Evolutionary conservation across 257 asterid genomes (phyloP), one percentile per base, ranked within the genome.

Genomic region (Jacaranda copaia): DNA sequence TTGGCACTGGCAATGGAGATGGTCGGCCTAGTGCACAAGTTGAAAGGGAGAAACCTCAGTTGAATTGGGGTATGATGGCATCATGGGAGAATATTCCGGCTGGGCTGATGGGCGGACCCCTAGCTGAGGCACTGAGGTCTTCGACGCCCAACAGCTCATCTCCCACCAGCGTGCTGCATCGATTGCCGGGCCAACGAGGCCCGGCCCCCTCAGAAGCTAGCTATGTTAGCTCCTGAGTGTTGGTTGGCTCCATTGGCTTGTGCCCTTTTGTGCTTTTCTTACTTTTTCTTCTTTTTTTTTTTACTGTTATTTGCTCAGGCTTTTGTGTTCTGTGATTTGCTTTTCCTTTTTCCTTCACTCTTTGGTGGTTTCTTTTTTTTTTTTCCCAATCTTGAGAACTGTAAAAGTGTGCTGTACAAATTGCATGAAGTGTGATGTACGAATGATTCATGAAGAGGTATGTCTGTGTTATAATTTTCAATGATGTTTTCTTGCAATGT

Each of bases 101-200:
- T 10, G 81, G 87, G 12, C 78, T 97, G 4, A 83, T 91, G 91
- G 94, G 97, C 0, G 98, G 97, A 6, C 98, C 99, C 25, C 81
- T 95, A 19, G 99, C 96, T 0, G 99, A 95, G 89, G 99, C 96
- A 4, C 58, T 95, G 81, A 80, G 97, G 73, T 91, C 94, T 0
- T 91, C 97, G 0, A 78, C 51, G n/a, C 76, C 96, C 35, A 25
- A 25, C 32, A 80, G 63, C 39, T 86, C 95, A 0, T 92, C 96
- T 1, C 99, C 97, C 5, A 91, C 92, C 0, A 94, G 99, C 19
- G 95, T 92, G 74, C 84, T 92, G 57, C 90, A 85, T 70, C 92
- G 85, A 3, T 16, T 84, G 83, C 83, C 82, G 13, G 10, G 32
- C 1, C 32, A 25, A 25, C 82, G 85, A 4, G 88, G 67, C 32